Conservation (phyloP, 2,329 filamentous ascomycete genomes). For the Phialemoniopsis sp. region DNA sequence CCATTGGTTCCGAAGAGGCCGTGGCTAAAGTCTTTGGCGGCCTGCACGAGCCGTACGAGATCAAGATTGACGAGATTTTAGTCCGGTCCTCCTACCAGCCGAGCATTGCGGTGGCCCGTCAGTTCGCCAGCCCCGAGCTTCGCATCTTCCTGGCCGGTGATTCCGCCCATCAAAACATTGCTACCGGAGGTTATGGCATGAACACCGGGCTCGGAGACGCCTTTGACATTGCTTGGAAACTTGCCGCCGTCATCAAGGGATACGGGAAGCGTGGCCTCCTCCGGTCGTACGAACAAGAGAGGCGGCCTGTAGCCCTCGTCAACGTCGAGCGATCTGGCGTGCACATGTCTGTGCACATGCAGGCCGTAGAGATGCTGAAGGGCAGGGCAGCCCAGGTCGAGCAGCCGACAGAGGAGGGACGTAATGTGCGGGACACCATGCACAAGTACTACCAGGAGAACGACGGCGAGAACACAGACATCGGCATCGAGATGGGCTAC, state of each 20-base stretch:
- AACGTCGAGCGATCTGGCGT: too few relatives aligned
- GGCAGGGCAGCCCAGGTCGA: too few relatives aligned
- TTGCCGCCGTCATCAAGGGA: conserved; percentile 29
- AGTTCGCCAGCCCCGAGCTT: too few relatives aligned
- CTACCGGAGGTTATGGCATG: conserved; percentile 17
- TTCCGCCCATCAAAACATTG: too few relatives aligned
- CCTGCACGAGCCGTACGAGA: conserved; percentile 1
- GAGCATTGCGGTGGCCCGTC: conserved; percentile 10
- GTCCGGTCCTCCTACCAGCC: conserved; percentile 13
- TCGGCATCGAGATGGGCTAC: too few relatives aligned
- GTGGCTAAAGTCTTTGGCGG: conserved; percentile 6
- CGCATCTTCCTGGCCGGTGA: too few relatives aligned
- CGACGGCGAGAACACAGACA: too few relatives aligned
- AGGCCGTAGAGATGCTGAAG: too few relatives aligned
- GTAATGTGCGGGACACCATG: too few relatives aligned
- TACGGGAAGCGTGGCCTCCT: conserved; percentile 22
- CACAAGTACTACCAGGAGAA: too few relatives aligned
- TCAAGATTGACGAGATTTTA: conserved; percentile 16
- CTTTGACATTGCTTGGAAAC: conserved; percentile 47
- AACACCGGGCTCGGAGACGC: conserved; percentile 47
- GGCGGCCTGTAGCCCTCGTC: conserved; percentile 20
- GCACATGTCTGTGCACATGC: too few relatives aligned
- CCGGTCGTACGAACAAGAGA: conserved; percentile 42
- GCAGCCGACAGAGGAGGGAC: too few relatives aligned
- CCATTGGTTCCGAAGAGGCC: conserved; percentile 2